Evolutionary conservation across 148 eudicot species (phyloP).

Genomic region (Nepenthes mirabilis): DNA sequence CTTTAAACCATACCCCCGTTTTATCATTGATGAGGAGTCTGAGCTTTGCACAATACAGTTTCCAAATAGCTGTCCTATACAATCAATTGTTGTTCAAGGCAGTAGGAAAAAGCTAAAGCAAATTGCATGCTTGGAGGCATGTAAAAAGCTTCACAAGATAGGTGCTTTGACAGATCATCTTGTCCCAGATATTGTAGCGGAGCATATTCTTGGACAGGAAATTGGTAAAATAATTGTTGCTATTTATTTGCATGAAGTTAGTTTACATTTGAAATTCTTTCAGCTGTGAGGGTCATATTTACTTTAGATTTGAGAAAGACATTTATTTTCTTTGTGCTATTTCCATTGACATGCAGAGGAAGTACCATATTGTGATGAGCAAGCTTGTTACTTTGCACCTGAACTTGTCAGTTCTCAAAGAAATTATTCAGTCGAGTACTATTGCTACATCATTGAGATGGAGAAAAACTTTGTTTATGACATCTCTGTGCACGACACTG

Average conservation of each 20-base stretch:
- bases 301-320: too few species aligned
- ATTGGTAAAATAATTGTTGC: constrained; percentile 20
- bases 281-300: neutral
- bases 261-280: neutral
- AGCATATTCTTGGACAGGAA: constrained; percentile 36
- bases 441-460: constrained; percentile 52
- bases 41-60: constrained; percentile 39
- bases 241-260: neutral
- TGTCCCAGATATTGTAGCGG: constrained; percentile 68
- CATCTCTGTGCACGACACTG: constrained; percentile 32
- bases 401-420: constrained; percentile 38
- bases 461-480: constrained; percentile 25
- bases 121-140: constrained; percentile 75
- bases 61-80: constrained; percentile 69
- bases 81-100: constrained; percentile 30
- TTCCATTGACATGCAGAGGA: constrained; percentile 14
- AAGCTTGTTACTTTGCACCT: constrained; percentile 38
- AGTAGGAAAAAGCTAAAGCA: constrained; percentile 44
- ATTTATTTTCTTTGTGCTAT: neutral
- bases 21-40: constrained; percentile 26
- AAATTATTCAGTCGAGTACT: constrained; percentile 16
- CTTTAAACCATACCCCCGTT: constrained; percentile 61
- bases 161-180: constrained; percentile 78
- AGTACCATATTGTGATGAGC: constrained; percentile 28
- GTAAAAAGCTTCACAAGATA: constrained; percentile 52